Percentiles rank a stretch among this genome's conserved stretches.
Conservation (phyloP, 306 rosid genomes). For the Cicer chorassanicum region DNA sequence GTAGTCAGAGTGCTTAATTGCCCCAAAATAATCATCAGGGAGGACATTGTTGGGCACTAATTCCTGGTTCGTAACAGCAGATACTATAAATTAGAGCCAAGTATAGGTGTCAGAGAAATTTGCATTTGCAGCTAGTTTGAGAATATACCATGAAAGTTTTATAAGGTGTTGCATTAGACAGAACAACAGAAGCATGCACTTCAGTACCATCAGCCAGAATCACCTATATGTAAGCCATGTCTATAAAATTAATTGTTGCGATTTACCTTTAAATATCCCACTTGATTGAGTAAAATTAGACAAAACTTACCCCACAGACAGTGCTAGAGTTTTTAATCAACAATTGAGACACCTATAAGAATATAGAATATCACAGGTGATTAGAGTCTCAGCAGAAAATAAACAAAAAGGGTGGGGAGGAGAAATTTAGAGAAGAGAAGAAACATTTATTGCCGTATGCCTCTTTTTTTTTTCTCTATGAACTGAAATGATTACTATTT, state of each 20-base stretch:
- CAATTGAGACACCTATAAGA: constrained; percentile 73
- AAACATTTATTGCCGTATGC: constrained; percentile 26
- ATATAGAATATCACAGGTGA: neutral
- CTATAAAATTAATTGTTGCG: constrained; percentile 38
- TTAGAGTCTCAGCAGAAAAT: constrained; percentile 29
- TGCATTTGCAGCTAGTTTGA: constrained; percentile 33
- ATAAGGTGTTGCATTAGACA: constrained; percentile 94
- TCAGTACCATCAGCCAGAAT: constrained; percentile 77
- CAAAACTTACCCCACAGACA: constrained; percentile 84
- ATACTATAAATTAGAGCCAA: constrained; percentile 42
- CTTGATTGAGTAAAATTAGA: constrained; percentile 49
- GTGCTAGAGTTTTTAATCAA: constrained; percentile 69
- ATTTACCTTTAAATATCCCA: constrained; percentile 42
- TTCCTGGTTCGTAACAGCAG: constrained; percentile 63
- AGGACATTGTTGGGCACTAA: constrained; percentile 67
- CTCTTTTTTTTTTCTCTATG: neutral
- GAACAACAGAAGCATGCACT: constrained; percentile 75
- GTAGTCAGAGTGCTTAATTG: constrained; percentile 82
- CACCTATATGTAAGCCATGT: constrained; percentile 60
- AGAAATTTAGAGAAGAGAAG: constrained; percentile 19
- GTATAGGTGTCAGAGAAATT: constrained; percentile 26
- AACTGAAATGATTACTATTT: constrained; percentile 21
- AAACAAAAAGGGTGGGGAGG: neutral
- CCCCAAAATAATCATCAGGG: constrained; percentile 70
- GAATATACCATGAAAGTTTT: constrained; percentile 77